phyloP scores from a whole-genome alignment of 495 filamentous ascomycete species.

The Cercophora sp. region DNA sequence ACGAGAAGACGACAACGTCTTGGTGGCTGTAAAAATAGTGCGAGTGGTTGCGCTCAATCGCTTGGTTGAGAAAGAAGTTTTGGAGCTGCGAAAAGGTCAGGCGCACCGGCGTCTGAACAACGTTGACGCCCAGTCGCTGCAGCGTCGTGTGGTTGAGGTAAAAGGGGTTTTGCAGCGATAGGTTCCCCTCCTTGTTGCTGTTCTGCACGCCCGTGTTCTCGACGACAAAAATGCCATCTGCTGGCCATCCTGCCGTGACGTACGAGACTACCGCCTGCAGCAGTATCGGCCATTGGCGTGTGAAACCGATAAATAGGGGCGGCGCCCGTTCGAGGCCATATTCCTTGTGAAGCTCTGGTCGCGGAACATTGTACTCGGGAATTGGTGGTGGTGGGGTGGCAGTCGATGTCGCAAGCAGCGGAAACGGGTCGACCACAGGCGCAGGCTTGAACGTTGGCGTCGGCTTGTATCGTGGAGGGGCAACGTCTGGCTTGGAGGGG shows the following conservation, averaged over 20 bases:
- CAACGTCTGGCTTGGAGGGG: constrained; percentile 24
- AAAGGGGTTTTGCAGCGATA: constrained; percentile 59
- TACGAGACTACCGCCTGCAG: constrained; percentile 57
- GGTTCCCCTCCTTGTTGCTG: constrained; percentile 46
- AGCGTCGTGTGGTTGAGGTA: constrained; percentile 55
- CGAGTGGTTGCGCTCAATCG: constrained; percentile 52
- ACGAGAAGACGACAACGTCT: constrained; percentile 53
- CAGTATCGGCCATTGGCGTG: constrained; percentile 54
- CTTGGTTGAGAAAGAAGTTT: constrained; percentile 56
- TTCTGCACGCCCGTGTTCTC: constrained; percentile 62
- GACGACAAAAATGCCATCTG: constrained; percentile 56
- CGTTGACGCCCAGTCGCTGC: constrained; percentile 50
- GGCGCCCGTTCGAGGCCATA: constrained; percentile 36
- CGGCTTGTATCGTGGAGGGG: constrained; percentile 34
- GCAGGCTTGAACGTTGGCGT: constrained; percentile 28
- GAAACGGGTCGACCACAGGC: constrained; percentile 33
- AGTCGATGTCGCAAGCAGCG: constrained; percentile 29
- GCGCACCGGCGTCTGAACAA: constrained; percentile 55
- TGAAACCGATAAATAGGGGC: constrained; percentile 59
- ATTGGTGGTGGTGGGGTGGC: constrained; percentile 39
- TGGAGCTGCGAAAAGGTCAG: constrained; percentile 61
- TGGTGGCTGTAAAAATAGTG: constrained; percentile 60
- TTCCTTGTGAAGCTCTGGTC: constrained; percentile 29
- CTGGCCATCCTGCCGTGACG: constrained; percentile 59
- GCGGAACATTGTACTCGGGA: constrained; percentile 39